These are phyloP conservation scores for Ammopiptanthus mongolicus DNA, from an alignment of 306 rosid genomes.

Conservation along the genomic window DNA sequence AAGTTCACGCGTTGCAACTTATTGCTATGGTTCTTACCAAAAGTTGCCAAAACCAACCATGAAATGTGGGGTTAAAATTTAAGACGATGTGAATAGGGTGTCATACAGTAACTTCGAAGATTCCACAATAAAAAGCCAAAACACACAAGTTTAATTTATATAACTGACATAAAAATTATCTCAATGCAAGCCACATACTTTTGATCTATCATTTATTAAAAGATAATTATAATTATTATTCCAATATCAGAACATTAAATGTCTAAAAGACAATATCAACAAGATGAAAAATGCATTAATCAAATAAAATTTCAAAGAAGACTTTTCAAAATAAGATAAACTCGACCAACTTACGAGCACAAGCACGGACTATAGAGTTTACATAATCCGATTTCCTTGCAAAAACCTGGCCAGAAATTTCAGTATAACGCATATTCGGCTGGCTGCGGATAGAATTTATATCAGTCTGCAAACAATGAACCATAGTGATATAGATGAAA, in stretches of 20 bases:
- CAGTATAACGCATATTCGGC: constrained; percentile 75
- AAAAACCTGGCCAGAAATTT: constrained; percentile 70
- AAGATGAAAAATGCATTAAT: not conserved
- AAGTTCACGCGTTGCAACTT: constrained; percentile 21
- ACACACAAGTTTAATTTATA: not conserved
- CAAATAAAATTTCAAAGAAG: not conserved
- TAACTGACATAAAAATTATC: not conserved
- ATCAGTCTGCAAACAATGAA: constrained; percentile 71
- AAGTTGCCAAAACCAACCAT: constrained; percentile 1
- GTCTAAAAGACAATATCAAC: not conserved
- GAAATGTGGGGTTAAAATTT: not conserved
- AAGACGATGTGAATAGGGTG: not conserved
- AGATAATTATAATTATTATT: not conserved
- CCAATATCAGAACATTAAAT: constrained; percentile 3
- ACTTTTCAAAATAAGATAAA: constrained; percentile 23
- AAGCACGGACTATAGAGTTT: constrained; percentile 82
- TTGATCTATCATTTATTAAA: not conserved
- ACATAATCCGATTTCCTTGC: constrained; percentile 75
- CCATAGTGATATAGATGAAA: not conserved
- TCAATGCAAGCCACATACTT: not conserved
- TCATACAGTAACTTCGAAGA: not conserved
- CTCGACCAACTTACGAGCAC: constrained; percentile 81
- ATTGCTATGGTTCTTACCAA: constrained; percentile 13
- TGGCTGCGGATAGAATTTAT: constrained; percentile 73
- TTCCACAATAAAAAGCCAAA: constrained; percentile 8